Evolutionary conservation across 768 basidiomycete genomes (phyloP).

Genomic region (Lentinus brumalis): DNA sequence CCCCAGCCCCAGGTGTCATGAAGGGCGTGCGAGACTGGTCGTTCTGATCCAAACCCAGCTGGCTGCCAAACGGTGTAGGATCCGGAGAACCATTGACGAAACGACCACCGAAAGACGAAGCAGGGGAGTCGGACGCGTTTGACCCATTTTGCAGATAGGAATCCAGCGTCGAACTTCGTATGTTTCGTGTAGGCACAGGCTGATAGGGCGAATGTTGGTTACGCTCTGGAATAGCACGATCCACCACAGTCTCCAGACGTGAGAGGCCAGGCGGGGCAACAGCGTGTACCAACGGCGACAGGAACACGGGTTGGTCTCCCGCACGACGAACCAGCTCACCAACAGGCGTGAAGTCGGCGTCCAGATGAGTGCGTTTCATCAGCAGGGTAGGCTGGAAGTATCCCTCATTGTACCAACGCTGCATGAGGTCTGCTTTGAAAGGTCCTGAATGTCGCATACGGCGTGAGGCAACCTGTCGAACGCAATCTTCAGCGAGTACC

Average conservation of each 20-base stretch:
- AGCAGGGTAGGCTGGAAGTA: slow-evolving; percentile 85
- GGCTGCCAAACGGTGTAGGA: slow-evolving; percentile 32
- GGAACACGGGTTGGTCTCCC: slow-evolving; percentile 62
- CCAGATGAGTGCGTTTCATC: slow-evolving; percentile 78
- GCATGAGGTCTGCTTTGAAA: slow-evolving; percentile 88
- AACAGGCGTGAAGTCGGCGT: slow-evolving; percentile 68
- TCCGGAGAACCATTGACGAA: slow-evolving; percentile 74
- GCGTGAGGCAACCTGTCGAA: slow-evolving; percentile 3
- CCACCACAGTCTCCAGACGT: slow-evolving; percentile 53
- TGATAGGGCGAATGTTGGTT: slow-evolving; percentile 57
- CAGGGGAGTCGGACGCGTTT: slow-evolving; percentile 66
- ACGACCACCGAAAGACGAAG: slow-evolving; percentile 69
- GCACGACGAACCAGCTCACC: slow-evolving; percentile 57
- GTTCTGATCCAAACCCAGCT: slow-evolving; percentile 51
- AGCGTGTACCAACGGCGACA: slow-evolving; percentile 47
- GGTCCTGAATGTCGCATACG: slow-evolving; percentile 57
- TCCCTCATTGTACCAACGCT: slow-evolving; percentile 90
- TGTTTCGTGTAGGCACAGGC: slow-evolving; percentile 61
- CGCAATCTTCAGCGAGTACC: slow-evolving; percentile 11
- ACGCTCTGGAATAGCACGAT: slow-evolving; percentile 41
- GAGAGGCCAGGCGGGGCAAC: slow-evolving; percentile 56
- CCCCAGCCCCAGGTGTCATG: background rate
- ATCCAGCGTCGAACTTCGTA: slow-evolving; percentile 68
- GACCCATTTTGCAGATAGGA: slow-evolving; percentile 56
- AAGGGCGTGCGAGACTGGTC: slow-evolving; percentile 35